These are phyloP conservation scores for Megacollybia marginata DNA, from an alignment of 768 basidiomycete genomes.

Conservation along the genomic window DNA sequence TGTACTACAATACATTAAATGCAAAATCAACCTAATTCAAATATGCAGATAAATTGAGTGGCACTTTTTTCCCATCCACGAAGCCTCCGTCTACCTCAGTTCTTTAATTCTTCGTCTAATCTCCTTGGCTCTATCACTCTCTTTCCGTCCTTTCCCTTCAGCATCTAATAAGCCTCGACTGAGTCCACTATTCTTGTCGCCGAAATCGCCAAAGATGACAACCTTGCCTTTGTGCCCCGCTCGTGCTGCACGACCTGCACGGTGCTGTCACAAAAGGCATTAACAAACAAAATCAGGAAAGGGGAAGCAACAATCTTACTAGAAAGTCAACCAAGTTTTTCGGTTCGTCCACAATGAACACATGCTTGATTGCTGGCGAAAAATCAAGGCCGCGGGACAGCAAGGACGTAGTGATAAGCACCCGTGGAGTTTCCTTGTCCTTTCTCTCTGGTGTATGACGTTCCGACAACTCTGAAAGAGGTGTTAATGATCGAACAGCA, in stretches of 20 bases:
- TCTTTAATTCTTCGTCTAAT: background rate
- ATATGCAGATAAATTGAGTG: too few species aligned
- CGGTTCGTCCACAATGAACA: slow-evolving; percentile 85
- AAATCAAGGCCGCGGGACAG: slow-evolving; percentile 91
- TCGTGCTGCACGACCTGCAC: slow-evolving; percentile 78
- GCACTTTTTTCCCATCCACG: background rate
- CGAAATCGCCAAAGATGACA: slow-evolving; percentile 52
- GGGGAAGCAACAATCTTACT: too few species aligned
- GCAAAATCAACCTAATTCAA: too few species aligned
- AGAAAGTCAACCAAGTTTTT: slow-evolving; percentile 88
- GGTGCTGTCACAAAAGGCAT: slow-evolving; percentile 33
- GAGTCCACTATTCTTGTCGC: background rate
- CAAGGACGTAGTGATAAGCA: slow-evolving; percentile 85
- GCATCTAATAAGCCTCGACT: background rate
- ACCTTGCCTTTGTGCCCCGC: slow-evolving; percentile 68
- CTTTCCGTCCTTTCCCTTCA: background rate
- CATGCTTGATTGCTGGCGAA: slow-evolving; percentile 64
- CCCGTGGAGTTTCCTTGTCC: slow-evolving; percentile 38
- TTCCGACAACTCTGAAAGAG: too few species aligned
- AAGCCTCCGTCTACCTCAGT: background rate
- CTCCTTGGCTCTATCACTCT: background rate
- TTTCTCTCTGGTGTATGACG: background rate
- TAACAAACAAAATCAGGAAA: too few species aligned
- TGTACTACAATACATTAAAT: too few species aligned
- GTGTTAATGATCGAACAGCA: background rate